Percentiles rank a stretch among this genome's conserved stretches.
These are phyloP conservation scores for Apostasia ramifera DNA, from an alignment of 106 monocot genomes.

Conservation along the genomic window DNA sequence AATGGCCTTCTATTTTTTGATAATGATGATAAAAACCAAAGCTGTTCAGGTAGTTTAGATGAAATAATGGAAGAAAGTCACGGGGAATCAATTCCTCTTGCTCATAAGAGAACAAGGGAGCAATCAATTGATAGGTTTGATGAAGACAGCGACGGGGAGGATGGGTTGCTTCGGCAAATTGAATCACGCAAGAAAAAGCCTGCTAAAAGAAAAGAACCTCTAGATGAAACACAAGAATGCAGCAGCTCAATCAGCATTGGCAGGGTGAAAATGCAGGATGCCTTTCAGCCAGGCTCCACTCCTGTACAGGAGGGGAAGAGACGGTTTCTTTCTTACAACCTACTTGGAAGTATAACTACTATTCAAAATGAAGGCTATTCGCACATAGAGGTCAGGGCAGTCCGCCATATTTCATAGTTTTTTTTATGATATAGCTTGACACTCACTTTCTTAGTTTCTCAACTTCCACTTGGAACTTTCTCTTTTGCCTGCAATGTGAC, in stretches of 20 bases:
- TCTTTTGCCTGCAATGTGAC: too few relatives aligned
- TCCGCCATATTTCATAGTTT: not conserved
- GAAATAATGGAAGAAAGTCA: conserved; percentile 44
- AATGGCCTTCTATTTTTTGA: conserved; percentile 56
- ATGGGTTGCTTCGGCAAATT: conserved; percentile 56
- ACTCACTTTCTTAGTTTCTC: too few relatives aligned
- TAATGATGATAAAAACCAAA: conserved; percentile 37
- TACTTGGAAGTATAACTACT: conserved; percentile 90
- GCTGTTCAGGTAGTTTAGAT: conserved; percentile 52
- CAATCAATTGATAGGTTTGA: conserved; percentile 38
- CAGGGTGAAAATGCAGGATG: conserved; percentile 49
- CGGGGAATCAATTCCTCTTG: conserved; percentile 44
- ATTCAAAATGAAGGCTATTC: conserved; percentile 85
- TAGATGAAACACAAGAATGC: conserved; percentile 23
- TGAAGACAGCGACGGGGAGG: conserved; percentile 58
- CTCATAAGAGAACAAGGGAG: conserved; percentile 55
- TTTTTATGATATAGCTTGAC: not conserved
- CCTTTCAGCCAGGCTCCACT: conserved; percentile 89
- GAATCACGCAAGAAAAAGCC: conserved; percentile 46
- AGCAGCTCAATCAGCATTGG: conserved; percentile 13
- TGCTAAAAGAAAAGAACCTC: conserved; percentile 22
- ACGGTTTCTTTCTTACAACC: conserved; percentile 76
- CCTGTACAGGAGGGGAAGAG: conserved; percentile 69
- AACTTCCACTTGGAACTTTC: too few relatives aligned
- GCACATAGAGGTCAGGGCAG: conserved; percentile 81